Conservation (phyloP, 2,329 filamentous ascomycete species). For the Ophiocordyceps camponoti-rufipedis region DNA sequence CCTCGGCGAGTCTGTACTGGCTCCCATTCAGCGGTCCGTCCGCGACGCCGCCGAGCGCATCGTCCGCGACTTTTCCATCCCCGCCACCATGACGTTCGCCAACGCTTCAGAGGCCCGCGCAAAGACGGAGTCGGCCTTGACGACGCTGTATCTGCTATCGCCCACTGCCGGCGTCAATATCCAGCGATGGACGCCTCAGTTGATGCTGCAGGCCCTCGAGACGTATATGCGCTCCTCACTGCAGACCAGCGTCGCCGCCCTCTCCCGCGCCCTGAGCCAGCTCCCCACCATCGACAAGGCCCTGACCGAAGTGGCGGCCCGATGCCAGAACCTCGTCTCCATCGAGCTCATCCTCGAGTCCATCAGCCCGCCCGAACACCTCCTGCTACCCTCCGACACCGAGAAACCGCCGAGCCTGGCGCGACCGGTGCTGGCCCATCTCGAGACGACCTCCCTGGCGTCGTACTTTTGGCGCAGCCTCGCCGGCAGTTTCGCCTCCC, state of each 20-base stretch:
- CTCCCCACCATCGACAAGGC: slow-evolving; percentile 70
- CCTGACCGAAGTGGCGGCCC: slow-evolving; percentile 60
- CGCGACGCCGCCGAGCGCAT: slow-evolving; percentile 58
- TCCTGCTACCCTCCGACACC: slow-evolving; percentile 32
- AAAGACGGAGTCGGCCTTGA: slow-evolving; percentile 54
- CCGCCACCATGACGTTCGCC: slow-evolving; percentile 35
- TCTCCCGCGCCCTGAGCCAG: slow-evolving; percentile 60
- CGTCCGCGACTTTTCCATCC: slow-evolving; percentile 65
- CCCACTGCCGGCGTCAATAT: slow-evolving; percentile 35
- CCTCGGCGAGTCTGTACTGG: slow-evolving; percentile 50
- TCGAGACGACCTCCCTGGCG: slow-evolving; percentile 74
- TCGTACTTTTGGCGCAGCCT: slow-evolving; percentile 90
- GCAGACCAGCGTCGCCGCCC: slow-evolving; percentile 56
- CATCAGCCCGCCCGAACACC: slow-evolving; percentile 50
- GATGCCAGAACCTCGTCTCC: slow-evolving; percentile 84
- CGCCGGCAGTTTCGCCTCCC: slow-evolving; percentile 54
- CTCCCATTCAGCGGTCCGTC: slow-evolving; percentile 57
- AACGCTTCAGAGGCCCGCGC: slow-evolving; percentile 59
- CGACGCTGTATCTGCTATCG: slow-evolving; percentile 67
- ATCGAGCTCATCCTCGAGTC: slow-evolving; percentile 59
- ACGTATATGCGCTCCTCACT: slow-evolving; percentile 66
- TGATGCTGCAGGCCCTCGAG: slow-evolving; percentile 62
- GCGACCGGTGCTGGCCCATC: slow-evolving; percentile 50
- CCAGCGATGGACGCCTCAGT: slow-evolving; percentile 43
- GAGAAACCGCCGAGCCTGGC: slow-evolving; percentile 36